Evolutionary conservation across 768 basidiomycete genomes (phyloP).

Genomic region (Tricholoma bakamatsutake): DNA sequence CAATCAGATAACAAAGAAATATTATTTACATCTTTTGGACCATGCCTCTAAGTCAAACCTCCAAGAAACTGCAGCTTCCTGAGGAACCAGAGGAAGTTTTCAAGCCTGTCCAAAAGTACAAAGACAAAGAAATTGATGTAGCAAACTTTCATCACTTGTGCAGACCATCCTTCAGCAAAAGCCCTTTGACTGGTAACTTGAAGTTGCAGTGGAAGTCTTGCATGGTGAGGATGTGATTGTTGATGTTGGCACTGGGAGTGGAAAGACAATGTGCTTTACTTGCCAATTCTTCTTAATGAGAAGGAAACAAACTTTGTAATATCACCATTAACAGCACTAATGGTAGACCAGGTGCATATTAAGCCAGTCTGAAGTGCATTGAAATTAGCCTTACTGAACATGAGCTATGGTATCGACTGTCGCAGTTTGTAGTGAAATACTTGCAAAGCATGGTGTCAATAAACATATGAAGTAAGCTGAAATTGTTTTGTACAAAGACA

Average conservation of each 20-base stretch:
- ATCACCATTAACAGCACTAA: constrained; percentile 17
- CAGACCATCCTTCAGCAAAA: not conserved
- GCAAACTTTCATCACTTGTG: no score
- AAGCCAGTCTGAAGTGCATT: no score
- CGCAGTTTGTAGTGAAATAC: constrained; percentile 14
- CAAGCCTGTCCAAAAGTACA: no score
- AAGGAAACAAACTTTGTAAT: constrained; percentile 11
- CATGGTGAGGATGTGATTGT: constrained; percentile 17
- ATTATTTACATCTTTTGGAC: no score
- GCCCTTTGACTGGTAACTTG: constrained; percentile 17
- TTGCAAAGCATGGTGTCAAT: not conserved
- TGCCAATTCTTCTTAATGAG: constrained; percentile 11
- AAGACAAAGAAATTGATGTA: no score
- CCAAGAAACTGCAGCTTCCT: no score
- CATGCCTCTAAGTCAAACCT: no score
- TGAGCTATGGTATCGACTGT: constrained; percentile 1
- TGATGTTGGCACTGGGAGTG: constrained; percentile 9
- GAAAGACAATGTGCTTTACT: not conserved
- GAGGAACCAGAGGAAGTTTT: no score
- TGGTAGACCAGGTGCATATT: constrained; percentile 17
- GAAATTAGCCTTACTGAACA: no score
- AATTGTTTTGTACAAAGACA: no score
- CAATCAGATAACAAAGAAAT: no score
- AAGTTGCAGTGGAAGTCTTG: constrained; percentile 13
- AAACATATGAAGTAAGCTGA: constrained; percentile 4